These are phyloP conservation scores for Glycine latifolia DNA, from an alignment of 306 rosid genomes.

Conservation along the genomic window DNA sequence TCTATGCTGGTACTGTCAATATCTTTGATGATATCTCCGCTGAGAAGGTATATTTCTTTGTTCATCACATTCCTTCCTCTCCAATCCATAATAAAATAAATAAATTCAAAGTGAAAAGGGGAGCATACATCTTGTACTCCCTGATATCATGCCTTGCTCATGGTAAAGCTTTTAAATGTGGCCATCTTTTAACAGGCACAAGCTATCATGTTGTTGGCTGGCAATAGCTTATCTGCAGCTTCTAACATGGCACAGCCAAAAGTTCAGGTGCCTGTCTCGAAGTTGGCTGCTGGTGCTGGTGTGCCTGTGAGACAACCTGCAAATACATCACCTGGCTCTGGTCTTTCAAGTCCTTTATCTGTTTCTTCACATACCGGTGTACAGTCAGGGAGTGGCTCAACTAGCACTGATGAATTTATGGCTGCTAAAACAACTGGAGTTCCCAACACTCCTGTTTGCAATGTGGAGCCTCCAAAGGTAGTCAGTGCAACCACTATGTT, in stretches of 20 bases:
- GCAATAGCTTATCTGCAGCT: conserved; percentile 54
- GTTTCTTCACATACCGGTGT: conserved; percentile 75
- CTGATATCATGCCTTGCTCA: not conserved
- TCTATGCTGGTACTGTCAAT: conserved; percentile 83
- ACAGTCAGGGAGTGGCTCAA: conserved; percentile 84
- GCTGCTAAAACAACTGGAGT: conserved; percentile 62
- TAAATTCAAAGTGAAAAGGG: not conserved
- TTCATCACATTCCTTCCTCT: not conserved
- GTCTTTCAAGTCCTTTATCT: conserved; percentile 77
- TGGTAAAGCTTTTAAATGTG: conserved; percentile 38
- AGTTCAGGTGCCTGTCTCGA: conserved; percentile 56
- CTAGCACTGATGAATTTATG: conserved; percentile 75
- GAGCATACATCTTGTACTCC: conserved; percentile 11
- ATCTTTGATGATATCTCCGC: conserved; percentile 79
- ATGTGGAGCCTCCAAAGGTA: conserved; percentile 63
- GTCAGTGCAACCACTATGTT: conserved; percentile 60
- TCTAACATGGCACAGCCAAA: conserved; percentile 59
- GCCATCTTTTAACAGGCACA: conserved; percentile 70
- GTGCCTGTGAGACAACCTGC: conserved; percentile 56
- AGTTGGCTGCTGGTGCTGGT: conserved; percentile 58
- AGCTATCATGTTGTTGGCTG: conserved; percentile 88
- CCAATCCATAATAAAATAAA: not conserved
- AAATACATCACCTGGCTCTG: conserved; percentile 55
- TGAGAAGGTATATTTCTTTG: conserved; percentile 67
- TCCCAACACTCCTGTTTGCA: conserved; percentile 63